Conservation (phyloP, 441 rosid species). For the Rhodomyrtus psidioides region DNA sequence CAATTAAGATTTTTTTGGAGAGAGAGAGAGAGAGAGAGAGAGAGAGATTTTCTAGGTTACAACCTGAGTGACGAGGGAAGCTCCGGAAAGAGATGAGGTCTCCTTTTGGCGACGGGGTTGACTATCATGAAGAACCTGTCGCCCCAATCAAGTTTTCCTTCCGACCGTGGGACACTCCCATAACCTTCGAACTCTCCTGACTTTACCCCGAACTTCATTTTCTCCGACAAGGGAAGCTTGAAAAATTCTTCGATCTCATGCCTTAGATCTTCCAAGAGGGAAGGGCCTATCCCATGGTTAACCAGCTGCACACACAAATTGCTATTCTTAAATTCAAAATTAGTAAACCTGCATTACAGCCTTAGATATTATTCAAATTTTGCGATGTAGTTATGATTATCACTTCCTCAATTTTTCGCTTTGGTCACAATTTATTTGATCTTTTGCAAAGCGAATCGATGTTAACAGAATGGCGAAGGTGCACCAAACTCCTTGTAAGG, state of each 20-base stretch:
- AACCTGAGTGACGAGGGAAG: not conserved
- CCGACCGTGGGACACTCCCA: conserved; percentile 1
- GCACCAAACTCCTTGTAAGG: not conserved
- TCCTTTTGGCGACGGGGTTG: not conserved
- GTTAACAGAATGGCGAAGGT: not conserved
- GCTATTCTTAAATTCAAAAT: not conserved
- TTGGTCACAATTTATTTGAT: not conserved
- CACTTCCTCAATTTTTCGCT: not conserved
- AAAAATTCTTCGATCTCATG: conserved; percentile 30
- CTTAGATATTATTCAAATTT: not conserved
- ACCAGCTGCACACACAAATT: conserved; percentile 5
- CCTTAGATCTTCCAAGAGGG: conserved; percentile 22
- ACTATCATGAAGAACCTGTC: not conserved
- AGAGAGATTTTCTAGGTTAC: too few species aligned
- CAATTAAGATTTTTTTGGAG: too few species aligned
- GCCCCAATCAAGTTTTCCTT: not conserved
- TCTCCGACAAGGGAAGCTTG: conserved; percentile 41
- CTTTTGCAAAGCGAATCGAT: not conserved
- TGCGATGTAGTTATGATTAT: not conserved
- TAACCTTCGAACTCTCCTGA: conserved; percentile 39
- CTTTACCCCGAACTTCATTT: conserved; percentile 28
- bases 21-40: too few species aligned
- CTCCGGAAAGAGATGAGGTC: not conserved
- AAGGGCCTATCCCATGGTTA: conserved; percentile 38
- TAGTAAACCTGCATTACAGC: not conserved